phyloP scores from a whole-genome alignment of 352 stramenopile genomes.

The Phytophthora palmivora region DNA sequence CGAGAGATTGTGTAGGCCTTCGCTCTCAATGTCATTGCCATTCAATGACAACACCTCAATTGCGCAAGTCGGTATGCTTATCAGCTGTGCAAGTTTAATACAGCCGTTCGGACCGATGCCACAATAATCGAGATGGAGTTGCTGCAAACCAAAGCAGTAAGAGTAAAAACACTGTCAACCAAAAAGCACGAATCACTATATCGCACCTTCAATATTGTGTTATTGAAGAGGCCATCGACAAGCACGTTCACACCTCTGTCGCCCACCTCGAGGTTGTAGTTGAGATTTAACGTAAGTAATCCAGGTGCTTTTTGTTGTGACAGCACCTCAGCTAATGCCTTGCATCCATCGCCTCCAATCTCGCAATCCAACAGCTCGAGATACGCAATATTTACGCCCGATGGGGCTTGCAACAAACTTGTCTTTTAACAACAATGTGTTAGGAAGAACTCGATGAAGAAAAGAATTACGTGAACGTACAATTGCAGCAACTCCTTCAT shows the following conservation, averaged over 20 bases:
- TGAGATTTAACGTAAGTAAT: constrained; percentile 78
- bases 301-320: constrained; percentile 57
- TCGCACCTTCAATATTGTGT: constrained; percentile 67
- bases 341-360: constrained; percentile 72
- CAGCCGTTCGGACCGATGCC: constrained; percentile 45
- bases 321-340: constrained; percentile 57
- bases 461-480: constrained; percentile 35
- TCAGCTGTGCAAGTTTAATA: constrained; percentile 77
- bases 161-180: not conserved
- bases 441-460: not conserved
- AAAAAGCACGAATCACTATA: not conserved
- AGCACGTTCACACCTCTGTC: constrained; percentile 62
- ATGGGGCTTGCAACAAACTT: constrained; percentile 50
- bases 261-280: constrained; percentile 72
- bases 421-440: constrained; percentile 29
- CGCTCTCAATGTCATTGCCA: constrained; percentile 63
- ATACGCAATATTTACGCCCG: constrained; percentile 75
- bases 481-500: constrained; percentile 76
- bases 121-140: constrained; percentile 85
- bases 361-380: constrained; percentile 80
- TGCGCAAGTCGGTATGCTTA: constrained; percentile 60
- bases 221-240: constrained; percentile 75
- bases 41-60: constrained; percentile 70
- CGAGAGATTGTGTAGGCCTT: constrained; percentile 76
- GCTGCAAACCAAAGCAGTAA: constrained; percentile 31